Conservation (phyloP, 306 rosid species). For the Fragaria vesca region DNA sequence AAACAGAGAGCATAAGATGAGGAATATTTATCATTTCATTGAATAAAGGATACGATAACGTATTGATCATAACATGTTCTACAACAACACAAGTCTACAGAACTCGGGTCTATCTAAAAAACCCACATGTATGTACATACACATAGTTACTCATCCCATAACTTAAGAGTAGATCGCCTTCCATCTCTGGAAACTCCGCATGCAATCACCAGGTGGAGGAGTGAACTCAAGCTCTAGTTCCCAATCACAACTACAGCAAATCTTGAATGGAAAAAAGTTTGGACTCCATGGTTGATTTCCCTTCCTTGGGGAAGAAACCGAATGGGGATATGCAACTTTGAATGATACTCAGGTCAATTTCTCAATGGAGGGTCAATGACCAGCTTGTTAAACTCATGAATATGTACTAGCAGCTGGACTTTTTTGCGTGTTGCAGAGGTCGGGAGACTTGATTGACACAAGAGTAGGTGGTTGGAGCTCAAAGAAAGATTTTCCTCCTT, state of each 20-base stretch:
- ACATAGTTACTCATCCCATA: slow-evolving; percentile 12
- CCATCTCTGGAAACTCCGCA: slow-evolving; percentile 7
- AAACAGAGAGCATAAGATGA: background rate
- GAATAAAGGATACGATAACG: background rate
- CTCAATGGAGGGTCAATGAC: slow-evolving; percentile 21
- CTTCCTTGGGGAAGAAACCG: slow-evolving; percentile 12
- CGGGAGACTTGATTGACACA: slow-evolving; percentile 42
- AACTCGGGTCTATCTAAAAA: slow-evolving; percentile 29
- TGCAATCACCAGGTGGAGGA: slow-evolving; percentile 16
- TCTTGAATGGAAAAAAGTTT: slow-evolving; percentile 10
- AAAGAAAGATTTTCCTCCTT: slow-evolving; percentile 48
- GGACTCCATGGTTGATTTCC: slow-evolving; percentile 13
- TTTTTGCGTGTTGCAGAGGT: slow-evolving; percentile 28
- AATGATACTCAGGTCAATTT: slow-evolving; percentile 10
- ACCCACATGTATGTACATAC: slow-evolving; percentile 31
- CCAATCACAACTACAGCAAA: background rate
- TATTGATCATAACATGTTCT: slow-evolving; percentile 20
- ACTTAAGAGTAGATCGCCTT: slow-evolving; percentile 12
- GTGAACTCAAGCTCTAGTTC: slow-evolving; percentile 15
- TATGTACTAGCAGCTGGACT: slow-evolving; percentile 23
- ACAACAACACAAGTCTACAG: slow-evolving; percentile 19
- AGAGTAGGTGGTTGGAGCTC: slow-evolving; percentile 62
- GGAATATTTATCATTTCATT: slow-evolving; percentile 11
- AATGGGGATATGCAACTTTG: slow-evolving; percentile 8
- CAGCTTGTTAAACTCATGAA: slow-evolving; percentile 29